Base-by-base conservation (phyloP, 345 rosid genomes). In the Bruguiera gymnorhiza region DNA sequence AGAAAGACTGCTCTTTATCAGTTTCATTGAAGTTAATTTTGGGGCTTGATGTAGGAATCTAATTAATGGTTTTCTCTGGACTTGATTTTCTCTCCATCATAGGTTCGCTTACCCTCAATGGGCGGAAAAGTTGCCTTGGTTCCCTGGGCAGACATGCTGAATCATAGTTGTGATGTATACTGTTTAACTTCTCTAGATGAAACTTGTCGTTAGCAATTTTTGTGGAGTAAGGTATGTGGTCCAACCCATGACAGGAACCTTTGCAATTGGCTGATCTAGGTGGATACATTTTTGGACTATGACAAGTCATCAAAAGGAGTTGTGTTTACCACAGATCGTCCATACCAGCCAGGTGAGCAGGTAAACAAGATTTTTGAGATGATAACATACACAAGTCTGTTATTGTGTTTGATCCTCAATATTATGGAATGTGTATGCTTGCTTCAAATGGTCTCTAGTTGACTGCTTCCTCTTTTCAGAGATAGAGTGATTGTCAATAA, bases 91-190 rank as follows among this genome's bases (percentile, higher is more conserved):
- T 70, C 59, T 18, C 36, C 16, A 52, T 62, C 63, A 62, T 79
- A 91, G 98, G 98, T 94, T 52, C 88, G 96, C 70, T 75, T 91
- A 76, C 98, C 98, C 19, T 89, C 95, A 54, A 88, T 94, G 97
- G 92, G 85, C 67, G 97, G 87, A 80, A 88, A 76, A 76, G 95
- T 94, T 76, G 98, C 96, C 55, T 79, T 91, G 91, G 92, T 91
- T 80, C 98, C 98, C 63, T 94, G 97, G 98, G 98, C 97, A 67
- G 98, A 91, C 74, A 94, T 94, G 98, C 85, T 94, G 74, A 94
- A 94, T 73, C 97, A 94, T 76, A 91, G 88, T 66, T 91, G 96
- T 80, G 96, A 91, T 91, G 97, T 91, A 82, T 66, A 70, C 55
- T 59, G 60, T 20, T 63, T 53, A 60, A 36, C 74, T 46, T 34